Evolutionary conservation across 2,329 filamentous ascomycete species (phyloP), one percentile per base, ranked within the genome.

Genomic region (Teratosphaeria viscida): DNA sequence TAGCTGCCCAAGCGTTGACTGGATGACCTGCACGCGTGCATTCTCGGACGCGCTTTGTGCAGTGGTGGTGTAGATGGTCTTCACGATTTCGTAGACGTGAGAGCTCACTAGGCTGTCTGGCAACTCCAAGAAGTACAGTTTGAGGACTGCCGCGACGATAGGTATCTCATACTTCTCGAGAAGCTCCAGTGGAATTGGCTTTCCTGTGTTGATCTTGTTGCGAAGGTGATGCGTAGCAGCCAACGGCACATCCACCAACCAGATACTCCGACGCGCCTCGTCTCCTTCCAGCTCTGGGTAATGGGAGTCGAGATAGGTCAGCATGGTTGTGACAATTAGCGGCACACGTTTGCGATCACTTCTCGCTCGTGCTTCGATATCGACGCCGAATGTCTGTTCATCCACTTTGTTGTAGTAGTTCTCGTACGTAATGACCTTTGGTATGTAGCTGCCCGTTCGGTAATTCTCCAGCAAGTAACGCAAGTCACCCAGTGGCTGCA

Each of bases 341-440:
- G 94, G 94, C 26, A 99, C 94, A 56, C 94, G 88, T 77, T 99
- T 99, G 74, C 92, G 88, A 74, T 99, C 94, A 57, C 90, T 92
- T 65, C 92, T 83, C 54, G 94, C 94, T 66, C 94, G 83, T 43
- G 92, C 91, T 76, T 99, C 94, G n/a, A 99, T 84, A 71, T 99
- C 95, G 59, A 99, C 91, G 65, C 95, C 94, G 72, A 97, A 99
- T 0, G 90, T 96, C 81, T 97, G 92, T 71, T 96, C 92, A 73
- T 96, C 94, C 27, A 96, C 91, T 65, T 89, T 91, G 75, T 96
- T 96, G 79, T 99, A 99, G 77, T 99, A 99, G 74, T 97, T 99
- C 77, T 99, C 94, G 75, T 99, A 99, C 3, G 90, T 88, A 54
- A 91, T 85, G 32, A 97, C 92, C 69, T 85, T 92, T 8, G 94